phyloP scores from a whole-genome alignment of 441 rosid genomes.

The California macrophylla region DNA sequence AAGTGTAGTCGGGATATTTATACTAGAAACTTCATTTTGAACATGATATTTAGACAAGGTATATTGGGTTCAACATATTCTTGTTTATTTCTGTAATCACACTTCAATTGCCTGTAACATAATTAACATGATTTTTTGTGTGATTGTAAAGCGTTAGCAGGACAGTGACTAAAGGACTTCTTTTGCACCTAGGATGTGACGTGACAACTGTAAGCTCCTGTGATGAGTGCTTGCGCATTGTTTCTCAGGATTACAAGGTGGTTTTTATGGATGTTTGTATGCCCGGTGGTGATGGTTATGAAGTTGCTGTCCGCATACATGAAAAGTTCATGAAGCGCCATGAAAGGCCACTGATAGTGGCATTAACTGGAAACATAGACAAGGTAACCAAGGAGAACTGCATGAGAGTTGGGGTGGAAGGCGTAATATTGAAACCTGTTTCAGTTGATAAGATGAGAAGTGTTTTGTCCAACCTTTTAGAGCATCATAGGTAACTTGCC shows the following conservation, averaged over 20 bases:
- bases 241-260: slow-evolving; percentile 62
- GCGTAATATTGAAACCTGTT: slow-evolving; percentile 62
- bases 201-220: slow-evolving; percentile 60
- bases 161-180: slow-evolving; percentile 69
- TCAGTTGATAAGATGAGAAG: slow-evolving; percentile 80
- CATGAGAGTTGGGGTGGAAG: slow-evolving; percentile 74
- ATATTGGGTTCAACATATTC: background rate
- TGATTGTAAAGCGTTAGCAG: slow-evolving; percentile 55
- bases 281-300: slow-evolving; percentile 47
- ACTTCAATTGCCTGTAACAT: background rate
- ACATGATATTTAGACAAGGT: background rate
- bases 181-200: slow-evolving; percentile 79
- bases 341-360: slow-evolving; percentile 73
- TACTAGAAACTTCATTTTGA: background rate
- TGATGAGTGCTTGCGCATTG: slow-evolving; percentile 55
- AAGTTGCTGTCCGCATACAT: slow-evolving; percentile 49
- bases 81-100: background rate
- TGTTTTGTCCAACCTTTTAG: slow-evolving; percentile 58
- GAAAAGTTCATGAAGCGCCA: slow-evolving; percentile 51
- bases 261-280: slow-evolving; percentile 63
- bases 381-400: slow-evolving; percentile 65
- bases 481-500: slow-evolving; percentile 28
- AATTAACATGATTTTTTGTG: slow-evolving; percentile 9
- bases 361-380: slow-evolving; percentile 67
- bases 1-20: background rate